Conservation (phyloP, 805 yeast genomes). For the Ogataea trehaloabstinens region DNA sequence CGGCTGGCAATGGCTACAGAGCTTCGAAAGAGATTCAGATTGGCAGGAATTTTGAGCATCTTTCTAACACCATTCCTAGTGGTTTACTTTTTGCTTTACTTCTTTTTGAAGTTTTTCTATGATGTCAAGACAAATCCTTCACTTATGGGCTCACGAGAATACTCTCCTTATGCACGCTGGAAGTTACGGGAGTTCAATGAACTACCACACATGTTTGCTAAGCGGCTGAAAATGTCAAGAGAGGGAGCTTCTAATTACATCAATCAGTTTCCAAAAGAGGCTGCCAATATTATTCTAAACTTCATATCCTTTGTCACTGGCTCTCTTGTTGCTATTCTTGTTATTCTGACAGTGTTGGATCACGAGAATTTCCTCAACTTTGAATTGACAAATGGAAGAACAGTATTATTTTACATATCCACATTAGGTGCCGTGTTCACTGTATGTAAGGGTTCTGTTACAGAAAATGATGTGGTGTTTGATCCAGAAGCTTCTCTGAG, state of each 20-base stretch:
- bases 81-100: constrained; percentile 73
- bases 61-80: constrained; percentile 84
- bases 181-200: constrained; percentile 92
- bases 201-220: constrained; percentile 80
- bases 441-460: constrained; percentile 66
- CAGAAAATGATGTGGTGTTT: constrained; percentile 64
- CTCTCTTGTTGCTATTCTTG: constrained; percentile 85
- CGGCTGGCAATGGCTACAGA: constrained; percentile 67
- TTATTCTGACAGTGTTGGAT: constrained; percentile 71
- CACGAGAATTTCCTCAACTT: constrained; percentile 90
- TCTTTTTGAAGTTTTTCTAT: constrained; percentile 88
- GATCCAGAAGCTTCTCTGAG: constrained; percentile 88
- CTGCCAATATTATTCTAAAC: constrained; percentile 50
- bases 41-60: constrained; percentile 85
- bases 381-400: constrained; percentile 77
- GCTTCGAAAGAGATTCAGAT: constrained; percentile 71
- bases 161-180: constrained; percentile 95
- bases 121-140: constrained; percentile 90
- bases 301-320: constrained; percentile 78
- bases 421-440: constrained; percentile 89
- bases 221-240: constrained; percentile 72
- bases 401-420: constrained; percentile 85
- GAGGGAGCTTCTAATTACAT: constrained; percentile 81
- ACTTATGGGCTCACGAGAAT: constrained; percentile 77
- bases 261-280: constrained; percentile 88